Evolutionary conservation across 345 rosid genomes (phyloP).

Genomic region (Viola odorata): DNA sequence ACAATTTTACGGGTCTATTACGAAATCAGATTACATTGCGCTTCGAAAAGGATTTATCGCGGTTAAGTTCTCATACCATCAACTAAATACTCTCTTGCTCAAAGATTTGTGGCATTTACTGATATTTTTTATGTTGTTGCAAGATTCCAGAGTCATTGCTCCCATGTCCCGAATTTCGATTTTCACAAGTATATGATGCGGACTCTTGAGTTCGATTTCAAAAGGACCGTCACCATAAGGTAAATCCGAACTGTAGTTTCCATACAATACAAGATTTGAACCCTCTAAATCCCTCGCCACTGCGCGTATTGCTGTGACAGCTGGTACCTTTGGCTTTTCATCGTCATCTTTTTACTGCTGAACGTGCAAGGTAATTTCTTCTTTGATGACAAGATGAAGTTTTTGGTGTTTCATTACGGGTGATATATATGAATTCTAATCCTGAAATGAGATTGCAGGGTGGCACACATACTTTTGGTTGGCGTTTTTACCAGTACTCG

Average conservation of each 20-base stretch:
- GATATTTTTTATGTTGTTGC: too few species aligned
- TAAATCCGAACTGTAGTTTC: conserved; percentile 8
- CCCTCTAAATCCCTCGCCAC: too few species aligned
- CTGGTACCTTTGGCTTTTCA: conserved; percentile 89
- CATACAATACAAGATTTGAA: too few species aligned
- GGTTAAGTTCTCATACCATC: conserved; percentile 29
- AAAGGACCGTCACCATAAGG: conserved; percentile 73
- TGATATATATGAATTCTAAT: background rate
- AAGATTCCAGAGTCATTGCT: conserved; percentile 41
- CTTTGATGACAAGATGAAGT: background rate
- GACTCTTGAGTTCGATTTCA: conserved; percentile 59
- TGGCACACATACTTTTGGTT: conserved; percentile 89
- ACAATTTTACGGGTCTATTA: conserved; percentile 75
- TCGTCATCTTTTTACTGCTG: conserved; percentile 66
- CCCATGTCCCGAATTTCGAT: conserved; percentile 27
- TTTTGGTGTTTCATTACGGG: background rate
- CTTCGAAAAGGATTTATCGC: conserved; percentile 68
- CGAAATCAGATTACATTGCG: conserved; percentile 64
- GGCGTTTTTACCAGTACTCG: conserved; percentile 69
- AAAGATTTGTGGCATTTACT: too few species aligned
- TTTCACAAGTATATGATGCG: conserved; percentile 67
- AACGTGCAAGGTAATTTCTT: conserved; percentile 51
- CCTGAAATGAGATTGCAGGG: conserved; percentile 38
- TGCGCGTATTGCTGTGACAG: conserved; percentile 18
- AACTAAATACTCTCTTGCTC: background rate